Evolutionary conservation across 257 asterid genomes (phyloP), one percentile per base, ranked within the genome.

Genomic region (Nyctanthes arbortristis): DNA sequence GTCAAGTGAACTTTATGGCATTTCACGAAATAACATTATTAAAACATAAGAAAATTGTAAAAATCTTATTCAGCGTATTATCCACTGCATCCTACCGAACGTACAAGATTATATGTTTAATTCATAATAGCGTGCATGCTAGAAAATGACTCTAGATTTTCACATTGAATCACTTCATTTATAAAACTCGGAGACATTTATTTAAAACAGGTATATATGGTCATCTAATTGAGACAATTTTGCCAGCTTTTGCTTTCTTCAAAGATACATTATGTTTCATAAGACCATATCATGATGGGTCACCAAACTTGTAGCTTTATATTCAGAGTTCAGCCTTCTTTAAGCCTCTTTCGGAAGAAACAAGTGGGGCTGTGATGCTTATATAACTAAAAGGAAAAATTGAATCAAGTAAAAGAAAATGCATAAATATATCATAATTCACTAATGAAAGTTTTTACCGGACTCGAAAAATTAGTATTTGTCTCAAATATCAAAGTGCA

Each of bases 221-320:
- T 52, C 59, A 43, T 43, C 22, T 52, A 52, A 24, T 22, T 10
- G 24, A 52, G 59, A 52, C 59, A 52, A 4, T 29, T 52, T 61
- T 33, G 68, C 55, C 78, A 64, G 73, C 84, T 71, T 79, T 79
- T 79, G 30, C 66, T 72, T 70, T 71, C 58, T 73, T 66, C 47
- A 43, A 79, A 71, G 75, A 71, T 71, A 36, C 75, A 67, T 56
- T 62, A 58, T 71, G 80, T 75, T 79, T 52, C 31, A 52, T 24
- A 9, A 52, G 59, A 52, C 29, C 59, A 22, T 52, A 52, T 52
- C 59, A 52, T 14, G 59, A 52, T 52, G 59, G 59, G 59, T 52
- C 59, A 52, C 59, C n/a, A 22, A 52, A 52, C n/a, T n/a, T 52
- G 24, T 20, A 52, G 59, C 59, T 30, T 52, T 20, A 49, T 20